Evolutionary conservation across 306 rosid genomes (phyloP).

Genomic region (Mimosa pudica): DNA sequence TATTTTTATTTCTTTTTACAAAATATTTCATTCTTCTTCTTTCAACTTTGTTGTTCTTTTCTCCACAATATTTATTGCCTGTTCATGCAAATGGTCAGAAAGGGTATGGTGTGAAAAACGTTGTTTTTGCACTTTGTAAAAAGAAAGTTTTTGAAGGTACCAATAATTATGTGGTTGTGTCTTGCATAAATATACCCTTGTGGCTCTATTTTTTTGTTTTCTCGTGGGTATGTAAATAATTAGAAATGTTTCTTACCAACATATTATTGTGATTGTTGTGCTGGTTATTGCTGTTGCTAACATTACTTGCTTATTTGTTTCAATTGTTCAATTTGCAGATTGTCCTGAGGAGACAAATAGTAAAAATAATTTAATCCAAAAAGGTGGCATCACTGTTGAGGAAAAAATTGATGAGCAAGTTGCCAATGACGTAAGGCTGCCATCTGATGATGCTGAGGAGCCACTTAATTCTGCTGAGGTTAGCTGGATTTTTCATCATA

Average conservation of each 20-base stretch:
- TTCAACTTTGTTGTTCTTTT: conserved; percentile 1
- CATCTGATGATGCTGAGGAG: conserved; percentile 33
- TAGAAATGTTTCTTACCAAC: conserved; percentile 21
- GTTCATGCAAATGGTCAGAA: background rate
- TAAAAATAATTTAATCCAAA: conserved; percentile 29
- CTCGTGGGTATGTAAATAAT: conserved; percentile 23
- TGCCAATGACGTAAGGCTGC: conserved; percentile 25
- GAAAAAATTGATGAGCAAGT: conserved; percentile 33
- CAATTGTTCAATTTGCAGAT: conserved; percentile 44
- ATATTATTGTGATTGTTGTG: conserved; percentile 2
- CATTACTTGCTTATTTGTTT: conserved; percentile 3
- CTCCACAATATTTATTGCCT: background rate
- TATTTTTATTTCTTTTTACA: background rate
- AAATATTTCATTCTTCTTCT: background rate
- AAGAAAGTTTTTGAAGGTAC: conserved; percentile 13
- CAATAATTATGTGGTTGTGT: background rate
- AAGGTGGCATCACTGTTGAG: conserved; percentile 32
- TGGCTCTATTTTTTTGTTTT: background rate
- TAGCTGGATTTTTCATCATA: background rate
- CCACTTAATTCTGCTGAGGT: conserved; percentile 41
- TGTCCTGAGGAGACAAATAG: conserved; percentile 34
- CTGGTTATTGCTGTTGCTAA: conserved; percentile 23
- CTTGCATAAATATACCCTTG: background rate
- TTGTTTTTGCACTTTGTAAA: background rate
- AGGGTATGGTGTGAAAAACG: background rate